These are phyloP conservation scores for Hansenula anomala DNA, from an alignment of 1,139 yeast genomes.

Conservation along the genomic window DNA sequence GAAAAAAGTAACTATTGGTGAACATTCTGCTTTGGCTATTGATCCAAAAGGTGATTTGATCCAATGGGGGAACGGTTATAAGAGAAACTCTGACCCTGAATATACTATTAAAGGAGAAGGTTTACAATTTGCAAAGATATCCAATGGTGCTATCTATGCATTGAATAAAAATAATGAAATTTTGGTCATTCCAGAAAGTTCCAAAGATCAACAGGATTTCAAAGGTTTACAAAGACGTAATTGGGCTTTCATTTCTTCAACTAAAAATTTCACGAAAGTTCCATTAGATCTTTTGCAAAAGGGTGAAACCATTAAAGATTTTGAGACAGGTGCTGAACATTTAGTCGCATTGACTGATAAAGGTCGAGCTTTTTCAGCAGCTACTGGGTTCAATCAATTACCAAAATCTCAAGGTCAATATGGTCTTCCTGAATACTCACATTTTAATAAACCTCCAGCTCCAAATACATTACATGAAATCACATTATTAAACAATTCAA, in stretches of 20 bases:
- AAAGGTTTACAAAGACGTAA: constrained; percentile 6
- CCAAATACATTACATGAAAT: constrained; percentile 34
- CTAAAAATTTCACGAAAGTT: constrained; percentile 17
- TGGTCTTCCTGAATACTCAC: constrained; percentile 72
- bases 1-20: constrained; percentile 52
- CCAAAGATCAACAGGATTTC: not conserved
- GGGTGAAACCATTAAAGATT: constrained; percentile 43
- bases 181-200: not conserved
- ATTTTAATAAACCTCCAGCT: constrained; percentile 46
- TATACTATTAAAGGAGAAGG: constrained; percentile 36
- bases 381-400: constrained; percentile 39
- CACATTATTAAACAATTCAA: constrained; percentile 29
- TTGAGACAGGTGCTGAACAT: constrained; percentile 64
- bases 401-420: constrained; percentile 65
- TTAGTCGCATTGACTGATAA: constrained; percentile 52
- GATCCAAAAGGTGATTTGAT: constrained; percentile 69
- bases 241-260: constrained; percentile 17
- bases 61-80: constrained; percentile 53
- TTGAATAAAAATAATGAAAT: constrained; percentile 51
- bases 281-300: constrained; percentile 24
- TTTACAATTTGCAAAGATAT: constrained; percentile 39
- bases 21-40: constrained; percentile 55
- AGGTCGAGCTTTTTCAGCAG: constrained; percentile 63
- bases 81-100: constrained; percentile 15
- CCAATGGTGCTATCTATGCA: constrained; percentile 56